Percentiles rank a stretch among this genome's conserved stretches.
phyloP scores from a whole-genome alignment of 1,284 basidiomycete genomes.

The Fistulinella cinereoalba region DNA sequence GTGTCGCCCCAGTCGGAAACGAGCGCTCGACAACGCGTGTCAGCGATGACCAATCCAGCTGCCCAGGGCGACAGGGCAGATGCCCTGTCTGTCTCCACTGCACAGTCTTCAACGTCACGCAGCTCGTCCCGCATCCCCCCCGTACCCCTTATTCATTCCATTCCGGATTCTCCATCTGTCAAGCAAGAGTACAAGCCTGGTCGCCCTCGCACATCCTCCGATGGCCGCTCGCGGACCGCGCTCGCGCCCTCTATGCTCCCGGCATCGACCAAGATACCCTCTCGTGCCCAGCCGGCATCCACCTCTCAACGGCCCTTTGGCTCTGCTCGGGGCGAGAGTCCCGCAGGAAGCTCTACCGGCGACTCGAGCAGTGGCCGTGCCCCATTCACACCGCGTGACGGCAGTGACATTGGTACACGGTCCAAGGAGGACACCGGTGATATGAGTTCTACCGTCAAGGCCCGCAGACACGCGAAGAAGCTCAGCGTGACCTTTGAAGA shows the following conservation, averaged over 20 bases:
- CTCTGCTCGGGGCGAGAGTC: conserved; percentile 56
- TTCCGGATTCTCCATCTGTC: conserved; percentile 34
- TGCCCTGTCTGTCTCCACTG: conserved; percentile 19
- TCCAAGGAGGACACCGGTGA: conserved; percentile 34
- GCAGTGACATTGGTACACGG: conserved; percentile 57
- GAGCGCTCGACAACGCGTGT: conserved; percentile 13
- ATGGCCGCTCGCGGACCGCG: background rate
- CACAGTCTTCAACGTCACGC: conserved; percentile 22
- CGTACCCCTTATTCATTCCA: conserved; percentile 32
- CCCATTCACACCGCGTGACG: conserved; percentile 71
- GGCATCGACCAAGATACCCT: too few species aligned
- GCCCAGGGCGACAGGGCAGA: conserved; percentile 28
- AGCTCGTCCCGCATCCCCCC: conserved; percentile 27
- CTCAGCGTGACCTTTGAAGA: conserved; percentile 62
- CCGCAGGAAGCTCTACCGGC: conserved; percentile 70
- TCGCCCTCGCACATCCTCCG: conserved; percentile 17
- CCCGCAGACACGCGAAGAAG: conserved; percentile 44
- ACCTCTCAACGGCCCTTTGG: too few species aligned
- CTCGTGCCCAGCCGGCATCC: too few species aligned
- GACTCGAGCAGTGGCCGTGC: conserved; percentile 70
- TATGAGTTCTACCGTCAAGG: conserved; percentile 31
- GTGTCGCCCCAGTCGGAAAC: conserved; percentile 15
- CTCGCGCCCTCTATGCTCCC: too few species aligned
- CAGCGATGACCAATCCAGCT: conserved; percentile 4
- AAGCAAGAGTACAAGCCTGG: conserved; percentile 20